Percentiles rank a stretch among this genome's conserved stretches.
phyloP scores from a whole-genome alignment of 2,329 filamentous ascomycete genomes.

The Fusarium lateritium region DNA sequence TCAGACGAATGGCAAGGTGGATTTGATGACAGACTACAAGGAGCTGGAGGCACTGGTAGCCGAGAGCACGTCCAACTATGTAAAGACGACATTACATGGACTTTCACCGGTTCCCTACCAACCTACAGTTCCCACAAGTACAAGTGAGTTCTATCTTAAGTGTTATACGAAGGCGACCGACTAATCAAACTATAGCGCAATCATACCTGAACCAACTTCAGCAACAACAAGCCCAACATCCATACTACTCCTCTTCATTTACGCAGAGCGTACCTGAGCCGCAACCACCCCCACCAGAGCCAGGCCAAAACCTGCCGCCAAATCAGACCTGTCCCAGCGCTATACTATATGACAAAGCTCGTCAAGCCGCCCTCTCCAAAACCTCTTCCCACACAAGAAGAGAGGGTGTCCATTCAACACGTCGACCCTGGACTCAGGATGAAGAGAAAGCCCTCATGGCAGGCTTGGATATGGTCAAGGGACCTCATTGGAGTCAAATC shows the following conservation, averaged over 20 bases:
- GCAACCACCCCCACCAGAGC: slow-evolving; percentile 49
- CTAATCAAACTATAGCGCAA: slow-evolving; percentile 56
- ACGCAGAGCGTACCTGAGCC: slow-evolving; percentile 56
- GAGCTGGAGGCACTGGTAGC: slow-evolving; percentile 61
- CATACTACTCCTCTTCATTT: slow-evolving; percentile 54
- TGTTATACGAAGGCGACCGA: slow-evolving; percentile 20
- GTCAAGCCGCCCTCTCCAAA: slow-evolving; percentile 71
- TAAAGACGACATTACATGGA: slow-evolving; percentile 60
- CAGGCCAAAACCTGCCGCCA: slow-evolving; percentile 64
- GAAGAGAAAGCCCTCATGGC: slow-evolving; percentile 93
- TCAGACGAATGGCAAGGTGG: slow-evolving; percentile 52
- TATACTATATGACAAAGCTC: slow-evolving; percentile 70
- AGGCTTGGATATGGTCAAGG: slow-evolving; percentile 88
- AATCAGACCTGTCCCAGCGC: slow-evolving; percentile 70
- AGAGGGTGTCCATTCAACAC: slow-evolving; percentile 72
- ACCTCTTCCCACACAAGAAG: slow-evolving; percentile 68
- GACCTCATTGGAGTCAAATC: slow-evolving; percentile 94
- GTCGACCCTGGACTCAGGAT: slow-evolving; percentile 88
- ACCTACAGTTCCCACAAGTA: slow-evolving; percentile 59
- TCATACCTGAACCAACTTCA: slow-evolving; percentile 57
- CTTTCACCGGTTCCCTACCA: slow-evolving; percentile 61
- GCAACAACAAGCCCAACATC: slow-evolving; percentile 55
- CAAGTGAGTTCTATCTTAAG: slow-evolving; percentile 49
- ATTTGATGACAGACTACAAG: slow-evolving; percentile 58
- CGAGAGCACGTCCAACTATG: slow-evolving; percentile 62